Base-by-base conservation (phyloP, 257 asterid genomes). In the Scutellaria minor region DNA sequence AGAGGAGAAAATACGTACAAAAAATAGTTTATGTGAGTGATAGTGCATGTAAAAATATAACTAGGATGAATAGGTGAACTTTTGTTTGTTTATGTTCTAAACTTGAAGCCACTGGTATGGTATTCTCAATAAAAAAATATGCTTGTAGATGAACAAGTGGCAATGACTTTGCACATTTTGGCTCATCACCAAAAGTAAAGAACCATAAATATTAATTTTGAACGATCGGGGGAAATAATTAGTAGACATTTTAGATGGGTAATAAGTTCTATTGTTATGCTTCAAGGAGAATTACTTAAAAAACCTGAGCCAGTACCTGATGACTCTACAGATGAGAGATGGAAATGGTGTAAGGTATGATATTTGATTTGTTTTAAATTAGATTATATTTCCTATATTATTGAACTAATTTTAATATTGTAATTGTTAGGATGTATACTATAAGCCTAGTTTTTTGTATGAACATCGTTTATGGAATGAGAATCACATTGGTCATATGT, bases 291-390 rank as follows among this genome's bases (percentile, higher is more conserved):
- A 37, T 57, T 57, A 31, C 18, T 57, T 24, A 27, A 57, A 18
- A 57, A 27, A 57, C 46, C 44, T 12, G 64, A 57, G 44, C 44
- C 45, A 4, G 42, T 57, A 10, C 64, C 44, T 27, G 44, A 27
- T 10, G 64, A 27, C 15, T 31, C 90, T 50, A 50, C 55, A 12
- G 20, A 50, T n/a, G 22, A 50, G 55, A 50, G 55, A 50, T 50
- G 20, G 4, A 46, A 46, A 46, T 46, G 51, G 51, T 46, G 7
- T 11, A 31, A 70, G 42, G 46, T 70, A 53, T 9, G 12, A 4
- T 56, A 54, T 18, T 37, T 14, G 18, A 18, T 18, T 8, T 42
- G 20, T 7, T 6, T 64, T 4, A 4, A 13, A 27, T 27, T 27
- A 27, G 3, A 27, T 27, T 14, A 18, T 46, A 50, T 50, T 7